A percentile compares a stretch with the other conserved stretches of the same genome.
These are phyloP conservation scores for Boletus reticulatus DNA, from an alignment of 768 basidiomycete genomes.

Conservation along the genomic window DNA sequence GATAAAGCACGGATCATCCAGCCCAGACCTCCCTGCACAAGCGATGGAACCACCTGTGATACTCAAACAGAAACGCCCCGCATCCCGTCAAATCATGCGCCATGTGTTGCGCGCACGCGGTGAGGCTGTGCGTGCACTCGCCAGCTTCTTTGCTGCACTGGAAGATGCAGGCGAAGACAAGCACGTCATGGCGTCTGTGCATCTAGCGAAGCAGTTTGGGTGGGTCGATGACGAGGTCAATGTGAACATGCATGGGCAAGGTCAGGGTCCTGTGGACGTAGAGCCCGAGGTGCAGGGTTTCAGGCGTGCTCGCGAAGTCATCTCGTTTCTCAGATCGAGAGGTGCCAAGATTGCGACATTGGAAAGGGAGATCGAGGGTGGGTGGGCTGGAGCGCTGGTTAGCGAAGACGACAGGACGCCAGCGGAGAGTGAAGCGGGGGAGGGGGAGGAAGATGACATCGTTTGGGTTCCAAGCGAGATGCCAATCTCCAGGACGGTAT, in stretches of 20 bases:
- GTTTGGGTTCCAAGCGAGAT: slow-evolving; percentile 30
- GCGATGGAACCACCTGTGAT: slow-evolving; percentile 37
- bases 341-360: slow-evolving; percentile 70
- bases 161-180: slow-evolving; percentile 45
- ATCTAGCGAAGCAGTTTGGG: slow-evolving; percentile 47
- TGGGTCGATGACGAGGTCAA: slow-evolving; percentile 34
- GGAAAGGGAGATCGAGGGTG: slow-evolving; percentile 46
- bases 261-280: slow-evolving; percentile 23
- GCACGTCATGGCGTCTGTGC: slow-evolving; percentile 45
- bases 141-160: slow-evolving; percentile 67
- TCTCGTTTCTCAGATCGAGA: slow-evolving; percentile 61
- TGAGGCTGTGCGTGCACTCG: slow-evolving; percentile 76
- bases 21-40: slow-evolving; percentile 22
- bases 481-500: slow-evolving; percentile 6
- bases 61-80: slow-evolving; percentile 46
- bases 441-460: slow-evolving; percentile 31
- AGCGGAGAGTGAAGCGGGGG: slow-evolving; percentile 20
- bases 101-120: slow-evolving; percentile 87
- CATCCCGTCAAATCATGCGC: slow-evolving; percentile 81
- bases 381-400: slow-evolving; percentile 64
- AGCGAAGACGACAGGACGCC: slow-evolving; percentile 46
- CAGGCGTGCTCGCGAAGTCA: slow-evolving; percentile 68
- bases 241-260: slow-evolving; percentile 16
- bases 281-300: slow-evolving; percentile 41
- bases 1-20: slow-evolving; percentile 50